Evolutionary conservation across 2,329 filamentous ascomycete species (phyloP), one percentile per base, ranked within the genome.

Genomic region (Lithohypha guttulata): DNA sequence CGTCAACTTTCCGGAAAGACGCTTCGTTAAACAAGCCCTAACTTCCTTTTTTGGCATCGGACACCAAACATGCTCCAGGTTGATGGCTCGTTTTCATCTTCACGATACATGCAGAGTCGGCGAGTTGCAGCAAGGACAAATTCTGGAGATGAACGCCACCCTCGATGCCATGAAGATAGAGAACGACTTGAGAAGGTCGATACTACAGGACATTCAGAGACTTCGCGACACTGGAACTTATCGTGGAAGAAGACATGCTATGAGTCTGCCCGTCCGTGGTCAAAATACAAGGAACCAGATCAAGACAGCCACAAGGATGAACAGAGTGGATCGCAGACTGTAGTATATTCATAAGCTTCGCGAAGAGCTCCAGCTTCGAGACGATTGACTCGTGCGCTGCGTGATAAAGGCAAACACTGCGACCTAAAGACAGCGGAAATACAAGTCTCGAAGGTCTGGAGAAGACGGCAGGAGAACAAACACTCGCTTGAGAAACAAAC

Each of bases 141-240:
- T 94, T 51, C 79, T 84, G 37, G 80, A 82, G 38, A 69, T 98
- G 44, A 91, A 82, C 15, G 81, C 81, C 35, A 84, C 93, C 55
- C 69, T 98, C 27, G 84, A 85, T 11, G 79, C 78, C 39, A 87
- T 98, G 84, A 93, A 82, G 44, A 84, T 96, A 53, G 91, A 95
- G 61, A 93, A 82, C 60, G 87, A 96, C 54, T 70, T 93, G 48
- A 70, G 77, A 54, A 75, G 81, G 56, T 66, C 84, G 43, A 64
- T 95, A 25, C 72, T 80, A 53, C 84, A 94, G 34, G 91, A 96
- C 55, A 93, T 98, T 51, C 71, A 71, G 57, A 70, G 89, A 43
- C 55, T 98, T 60, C 84, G 82, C 58, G 87, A 95, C 54, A 95
- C 94, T 68, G 87, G 87, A 34, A 79, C 81, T 3, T 93, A 93